These are phyloP conservation scores for Benincasa hispida DNA, from an alignment of 306 rosid species.

Conservation along the genomic window DNA sequence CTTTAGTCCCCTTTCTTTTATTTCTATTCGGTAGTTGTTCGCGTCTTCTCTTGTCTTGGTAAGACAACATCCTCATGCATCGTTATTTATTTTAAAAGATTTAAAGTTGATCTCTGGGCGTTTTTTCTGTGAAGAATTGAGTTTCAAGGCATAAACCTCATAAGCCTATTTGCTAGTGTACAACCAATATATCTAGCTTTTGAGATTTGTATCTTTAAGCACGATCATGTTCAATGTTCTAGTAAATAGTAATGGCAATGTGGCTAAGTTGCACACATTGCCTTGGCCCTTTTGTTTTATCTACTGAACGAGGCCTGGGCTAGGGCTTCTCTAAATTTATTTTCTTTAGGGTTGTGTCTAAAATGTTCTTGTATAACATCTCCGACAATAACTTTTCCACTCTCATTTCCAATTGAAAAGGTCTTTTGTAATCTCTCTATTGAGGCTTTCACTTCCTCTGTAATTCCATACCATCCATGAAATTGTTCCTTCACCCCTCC, in stretches of 20 bases:
- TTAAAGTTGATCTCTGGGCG: neutral
- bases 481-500: too few relatives aligned
- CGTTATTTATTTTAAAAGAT: neutral
- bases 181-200: neutral
- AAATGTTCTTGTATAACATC: neutral
- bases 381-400: too few relatives aligned
- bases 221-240: neutral
- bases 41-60: neutral
- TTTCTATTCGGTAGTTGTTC: too few relatives aligned
- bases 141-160: neutral
- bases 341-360: neutral
- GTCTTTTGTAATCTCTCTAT: too few relatives aligned
- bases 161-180: neutral
- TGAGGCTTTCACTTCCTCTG: too few relatives aligned
- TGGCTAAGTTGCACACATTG: neutral
- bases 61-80: neutral
- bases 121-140: neutral
- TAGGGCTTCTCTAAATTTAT: neutral
- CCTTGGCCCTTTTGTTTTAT: neutral
- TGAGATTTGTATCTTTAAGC: neutral
- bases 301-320: neutral
- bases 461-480: too few relatives aligned
- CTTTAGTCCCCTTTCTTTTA: too few relatives aligned
- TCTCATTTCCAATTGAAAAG: too few relatives aligned
- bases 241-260: neutral